phyloP scores from a whole-genome alignment of 306 rosid genomes.

The Malus sieversii region DNA sequence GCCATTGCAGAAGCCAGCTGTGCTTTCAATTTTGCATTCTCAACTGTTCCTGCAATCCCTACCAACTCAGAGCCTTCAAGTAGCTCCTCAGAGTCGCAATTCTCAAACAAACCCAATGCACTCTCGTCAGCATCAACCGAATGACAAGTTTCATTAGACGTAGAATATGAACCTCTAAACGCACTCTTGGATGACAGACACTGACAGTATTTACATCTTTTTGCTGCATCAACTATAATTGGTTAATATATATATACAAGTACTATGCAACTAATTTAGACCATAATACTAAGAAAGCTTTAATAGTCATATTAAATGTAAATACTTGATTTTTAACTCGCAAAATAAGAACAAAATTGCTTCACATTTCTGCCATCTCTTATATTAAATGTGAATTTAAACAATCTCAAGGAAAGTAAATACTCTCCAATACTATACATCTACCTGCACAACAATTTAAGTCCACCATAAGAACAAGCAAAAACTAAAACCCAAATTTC shows the following conservation, averaged over 20 bases:
- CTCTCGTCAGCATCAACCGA: constrained; percentile 49
- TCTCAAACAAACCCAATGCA: constrained; percentile 39
- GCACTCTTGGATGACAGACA: constrained; percentile 37
- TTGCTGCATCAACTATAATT: constrained; percentile 42
- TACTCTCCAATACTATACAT: not conserved
- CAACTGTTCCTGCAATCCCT: constrained; percentile 97
- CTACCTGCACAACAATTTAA: not conserved
- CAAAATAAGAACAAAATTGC: not conserved
- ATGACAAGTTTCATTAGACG: constrained; percentile 46
- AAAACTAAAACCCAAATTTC: not conserved
- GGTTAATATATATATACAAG: not conserved
- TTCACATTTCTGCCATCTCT: not conserved
- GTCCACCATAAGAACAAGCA: not conserved
- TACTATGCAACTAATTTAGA: not conserved
- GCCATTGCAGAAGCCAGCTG: constrained; percentile 90
- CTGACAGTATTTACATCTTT: constrained; percentile 68
- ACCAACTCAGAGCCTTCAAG: constrained; percentile 67
- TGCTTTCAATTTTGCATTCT: constrained; percentile 96
- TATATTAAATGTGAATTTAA: not conserved
- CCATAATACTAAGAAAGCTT: too few relatives aligned
- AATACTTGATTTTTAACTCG: not conserved
- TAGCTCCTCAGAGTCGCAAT: constrained; percentile 51
- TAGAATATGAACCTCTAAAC: constrained; percentile 45
- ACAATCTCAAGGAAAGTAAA: not conserved
- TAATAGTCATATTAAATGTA: not conserved